Percentiles rank a stretch among this genome's conserved stretches.
These are phyloP conservation scores for Hordeum marinum DNA, from an alignment of 176 grass and related monocot species.

Conservation along the genomic window DNA sequence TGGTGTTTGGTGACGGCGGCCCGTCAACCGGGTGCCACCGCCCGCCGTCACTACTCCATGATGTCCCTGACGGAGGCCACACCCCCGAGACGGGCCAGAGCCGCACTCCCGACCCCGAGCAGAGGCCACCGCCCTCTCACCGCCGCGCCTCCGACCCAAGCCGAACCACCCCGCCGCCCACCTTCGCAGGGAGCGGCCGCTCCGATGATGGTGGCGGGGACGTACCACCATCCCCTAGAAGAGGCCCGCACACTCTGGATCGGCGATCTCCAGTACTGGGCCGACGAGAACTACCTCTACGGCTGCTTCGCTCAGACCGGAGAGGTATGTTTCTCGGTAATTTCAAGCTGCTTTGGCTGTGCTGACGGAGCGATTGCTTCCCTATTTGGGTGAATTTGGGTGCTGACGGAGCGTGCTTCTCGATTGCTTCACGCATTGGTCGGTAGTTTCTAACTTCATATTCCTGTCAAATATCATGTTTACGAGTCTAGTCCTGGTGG, in stretches of 20 bases:
- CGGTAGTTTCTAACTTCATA: too few species aligned
- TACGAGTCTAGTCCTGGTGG: too few species aligned
- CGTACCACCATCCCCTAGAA: slow-evolving; percentile 94
- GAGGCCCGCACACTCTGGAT: slow-evolving; percentile 99
- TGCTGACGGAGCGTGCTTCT: too few species aligned
- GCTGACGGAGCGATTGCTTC: too few species aligned
- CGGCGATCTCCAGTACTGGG: slow-evolving; percentile 98
- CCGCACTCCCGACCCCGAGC: too few species aligned
- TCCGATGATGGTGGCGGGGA: slow-evolving; percentile 36
- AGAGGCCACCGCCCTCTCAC: background rate
- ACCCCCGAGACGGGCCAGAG: background rate
- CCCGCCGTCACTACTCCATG: too few species aligned
- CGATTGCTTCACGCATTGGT: too few species aligned
- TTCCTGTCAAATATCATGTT: too few species aligned
- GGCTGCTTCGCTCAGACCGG: slow-evolving; percentile 83
- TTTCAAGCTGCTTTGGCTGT: too few species aligned
- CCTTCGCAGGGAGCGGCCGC: slow-evolving; percentile 6
- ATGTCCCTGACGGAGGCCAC: background rate
- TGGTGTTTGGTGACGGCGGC: too few species aligned
- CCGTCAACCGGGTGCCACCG: too few species aligned
- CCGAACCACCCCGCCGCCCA: background rate
- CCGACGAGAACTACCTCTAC: slow-evolving; percentile 97
- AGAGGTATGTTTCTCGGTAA: slow-evolving; percentile 47
- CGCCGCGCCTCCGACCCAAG: background rate
- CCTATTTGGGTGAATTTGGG: too few species aligned